These are phyloP conservation scores for Ceratocystis variospora DNA, from an alignment of 2,329 filamentous ascomycete species.

Conservation along the genomic window DNA sequence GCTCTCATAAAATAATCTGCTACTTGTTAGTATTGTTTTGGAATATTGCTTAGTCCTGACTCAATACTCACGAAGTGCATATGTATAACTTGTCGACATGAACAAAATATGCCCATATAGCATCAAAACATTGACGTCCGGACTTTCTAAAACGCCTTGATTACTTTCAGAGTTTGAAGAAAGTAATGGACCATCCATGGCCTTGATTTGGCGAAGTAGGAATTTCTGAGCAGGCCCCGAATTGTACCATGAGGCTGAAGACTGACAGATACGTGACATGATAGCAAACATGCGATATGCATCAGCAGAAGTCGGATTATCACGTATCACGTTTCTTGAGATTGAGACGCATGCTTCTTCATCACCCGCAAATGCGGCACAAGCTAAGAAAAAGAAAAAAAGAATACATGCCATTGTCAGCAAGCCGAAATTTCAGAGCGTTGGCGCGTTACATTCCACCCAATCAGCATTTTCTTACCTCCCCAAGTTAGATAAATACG, in stretches of 20 bases:
- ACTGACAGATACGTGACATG: conserved; percentile 62
- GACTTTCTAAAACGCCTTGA: conserved; percentile 25
- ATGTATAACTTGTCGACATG: conserved; percentile 67
- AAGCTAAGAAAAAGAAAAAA: conserved; percentile 38
- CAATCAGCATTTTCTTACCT: conserved; percentile 33
- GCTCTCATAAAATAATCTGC: conserved; percentile 71
- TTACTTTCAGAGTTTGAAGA: conserved; percentile 21
- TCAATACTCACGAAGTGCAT: conserved; percentile 53
- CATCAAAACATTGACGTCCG: conserved; percentile 72
- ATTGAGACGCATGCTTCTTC: conserved; percentile 59
- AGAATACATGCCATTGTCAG: background rate
- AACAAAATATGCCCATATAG: conserved; percentile 85
- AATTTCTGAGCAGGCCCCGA: conserved; percentile 79
- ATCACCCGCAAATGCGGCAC: conserved; percentile 68
- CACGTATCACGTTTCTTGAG: conserved; percentile 71
- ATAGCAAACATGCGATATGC: conserved; percentile 71
- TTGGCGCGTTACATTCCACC: too few species aligned
- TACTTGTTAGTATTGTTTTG: background rate
- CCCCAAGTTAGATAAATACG: conserved; percentile 67
- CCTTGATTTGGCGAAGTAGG: conserved; percentile 79
- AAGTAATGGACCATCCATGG: conserved; percentile 53
- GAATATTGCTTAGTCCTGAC: conserved; percentile 9
- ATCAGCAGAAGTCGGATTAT: conserved; percentile 66
- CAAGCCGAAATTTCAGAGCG: background rate
- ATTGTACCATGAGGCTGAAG: conserved; percentile 61